Conservation (phyloP, 2,329 filamentous ascomycete genomes). For the Ophiocordyceps robertsii region DNA sequence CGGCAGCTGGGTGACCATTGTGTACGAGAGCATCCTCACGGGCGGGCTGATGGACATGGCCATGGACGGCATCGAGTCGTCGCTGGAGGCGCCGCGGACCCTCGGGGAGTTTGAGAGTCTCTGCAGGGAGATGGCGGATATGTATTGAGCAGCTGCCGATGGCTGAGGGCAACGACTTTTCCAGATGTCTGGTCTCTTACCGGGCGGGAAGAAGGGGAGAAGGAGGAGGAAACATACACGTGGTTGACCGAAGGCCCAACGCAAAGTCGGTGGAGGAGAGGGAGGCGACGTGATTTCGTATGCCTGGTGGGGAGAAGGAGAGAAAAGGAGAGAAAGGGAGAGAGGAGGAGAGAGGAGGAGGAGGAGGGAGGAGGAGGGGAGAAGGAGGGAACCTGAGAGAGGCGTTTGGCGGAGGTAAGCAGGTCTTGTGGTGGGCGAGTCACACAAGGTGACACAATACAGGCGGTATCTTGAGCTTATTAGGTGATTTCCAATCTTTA, state of each 20-base stretch:
- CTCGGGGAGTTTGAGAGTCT: slow-evolving; percentile 10
- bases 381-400: not conserved
- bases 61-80: slow-evolving; percentile 11
- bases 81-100: slow-evolving; percentile 7
- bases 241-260: too few species aligned
- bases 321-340: not conserved
- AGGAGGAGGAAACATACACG: too few species aligned
- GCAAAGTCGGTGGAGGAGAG: too few species aligned
- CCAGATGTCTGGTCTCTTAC: too few species aligned
- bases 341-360: not conserved
- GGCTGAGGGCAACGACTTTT: too few species aligned
- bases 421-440: too few species aligned
- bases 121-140: slow-evolving; percentile 6
- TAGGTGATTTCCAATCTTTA: too few species aligned
- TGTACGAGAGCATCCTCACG: slow-evolving; percentile 9
- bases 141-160: not conserved
- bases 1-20: slow-evolving; percentile 2
- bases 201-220: too few species aligned
- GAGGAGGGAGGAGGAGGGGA: not conserved
- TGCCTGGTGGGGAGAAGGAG: not conserved
- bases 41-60: slow-evolving; percentile 14
- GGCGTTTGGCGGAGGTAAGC: too few species aligned
- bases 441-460: too few species aligned
- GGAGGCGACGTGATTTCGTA: not conserved
- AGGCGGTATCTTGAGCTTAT: too few species aligned